Base-by-base conservation (phyloP, 495 filamentous ascomycete species). In the Hypomontagnella monticulosa region DNA sequence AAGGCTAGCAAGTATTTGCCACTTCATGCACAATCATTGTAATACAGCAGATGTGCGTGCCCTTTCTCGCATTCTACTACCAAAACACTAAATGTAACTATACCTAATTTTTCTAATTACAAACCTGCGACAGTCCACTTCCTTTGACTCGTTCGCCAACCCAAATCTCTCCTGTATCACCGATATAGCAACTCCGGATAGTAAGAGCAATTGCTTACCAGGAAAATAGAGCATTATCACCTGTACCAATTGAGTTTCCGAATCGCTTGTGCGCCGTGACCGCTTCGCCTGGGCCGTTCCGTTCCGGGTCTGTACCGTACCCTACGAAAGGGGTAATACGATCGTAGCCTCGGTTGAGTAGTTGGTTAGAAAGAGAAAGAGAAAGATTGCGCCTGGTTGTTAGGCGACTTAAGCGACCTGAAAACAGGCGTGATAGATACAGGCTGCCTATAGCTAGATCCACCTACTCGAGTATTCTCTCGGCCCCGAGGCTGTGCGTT, bases 181-280 rank as follows among this genome's bases (percentile, higher is more conserved):
- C 41, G n/a, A 62, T 37, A 33, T 53, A 67, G 43, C 46, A 46
- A 60, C 11, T 44, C 1, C 4, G 15, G 49, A 44, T 56, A 64
- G 43, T 53, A 47, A 47, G 51, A 51, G 12, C 56, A 18, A 20
- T 43, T 37, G 60, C 66, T 69, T 69, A 69, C 66, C 60, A 64
- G 42, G 34, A 44, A 61, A 46, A 62, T 58, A 67, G 66, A 69
- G 43, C 44, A 53, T 56, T 19, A 34, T 64, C 38, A 23, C 33
- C 55, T 44, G 51, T 61, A 33, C 27, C 38, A 32, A 34, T 12
- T 20, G 32, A 14, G 14, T 46, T 51, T 40, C 33, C 66, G 55
- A 69, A 63, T 40, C 60, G 32, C 23, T 52, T 51, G 44, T 48
- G 55, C 53, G 37, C 41, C 59, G 58, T 69, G 49, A 52, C 32